Evolutionary conservation across 2,329 filamentous ascomycete species (phyloP).

Genomic region (Talaromyces sp.): DNA sequence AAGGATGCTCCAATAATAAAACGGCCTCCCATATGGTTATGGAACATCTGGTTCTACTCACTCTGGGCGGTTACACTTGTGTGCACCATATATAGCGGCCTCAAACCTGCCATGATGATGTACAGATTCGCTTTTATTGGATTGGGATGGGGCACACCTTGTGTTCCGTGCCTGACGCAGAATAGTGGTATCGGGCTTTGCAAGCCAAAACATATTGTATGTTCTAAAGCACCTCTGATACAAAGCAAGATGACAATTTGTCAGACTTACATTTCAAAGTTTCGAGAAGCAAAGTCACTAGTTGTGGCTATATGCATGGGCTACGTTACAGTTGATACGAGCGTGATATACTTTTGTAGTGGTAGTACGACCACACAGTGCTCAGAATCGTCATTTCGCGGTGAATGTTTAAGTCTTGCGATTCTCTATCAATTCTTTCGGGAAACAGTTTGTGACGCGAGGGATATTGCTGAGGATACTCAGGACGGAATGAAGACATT

Average conservation of each 20-base stretch:
- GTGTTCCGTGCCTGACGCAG: not conserved
- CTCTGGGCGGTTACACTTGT: not conserved
- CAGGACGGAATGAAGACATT: not conserved
- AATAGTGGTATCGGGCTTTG: not conserved
- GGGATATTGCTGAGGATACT: not conserved
- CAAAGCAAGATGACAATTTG: not conserved
- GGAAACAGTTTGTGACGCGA: not conserved
- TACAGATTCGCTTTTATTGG: not conserved
- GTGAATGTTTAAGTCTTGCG: not conserved
- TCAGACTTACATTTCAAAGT: not conserved
- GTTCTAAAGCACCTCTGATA: not conserved
- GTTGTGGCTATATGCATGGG: not conserved
- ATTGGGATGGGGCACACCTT: not conserved
- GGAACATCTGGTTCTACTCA: not conserved
- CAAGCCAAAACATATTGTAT: conserved; percentile 4
- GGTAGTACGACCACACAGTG: not conserved
- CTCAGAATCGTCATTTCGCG: not conserved
- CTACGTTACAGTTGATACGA: not conserved
- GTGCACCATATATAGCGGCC: not conserved
- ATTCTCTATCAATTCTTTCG: not conserved
- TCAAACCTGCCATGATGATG: not conserved
- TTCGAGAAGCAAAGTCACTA: conserved; percentile 2
- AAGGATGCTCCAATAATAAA: not conserved
- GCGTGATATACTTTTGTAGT: not conserved
- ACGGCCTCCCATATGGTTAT: not conserved